phyloP scores from a whole-genome alignment of 2,329 filamentous ascomycete species.

The Pseudogymnoascus sp. region DNA sequence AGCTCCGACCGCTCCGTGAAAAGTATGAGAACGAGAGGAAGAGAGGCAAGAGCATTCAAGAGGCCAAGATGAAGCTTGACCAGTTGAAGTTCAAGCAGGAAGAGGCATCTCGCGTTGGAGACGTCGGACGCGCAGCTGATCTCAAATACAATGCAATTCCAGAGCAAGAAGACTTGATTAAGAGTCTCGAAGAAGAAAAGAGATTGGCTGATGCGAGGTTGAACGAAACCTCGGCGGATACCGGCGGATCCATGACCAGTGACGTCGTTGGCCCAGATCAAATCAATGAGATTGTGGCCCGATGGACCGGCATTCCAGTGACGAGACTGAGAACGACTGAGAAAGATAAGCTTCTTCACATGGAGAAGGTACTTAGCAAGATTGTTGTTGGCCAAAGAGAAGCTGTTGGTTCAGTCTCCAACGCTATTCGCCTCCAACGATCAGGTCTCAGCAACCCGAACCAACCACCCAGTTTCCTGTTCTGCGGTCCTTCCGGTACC shows the following conservation, averaged over 20 bases:
- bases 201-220: constrained; percentile 64
- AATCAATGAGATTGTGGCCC: constrained; percentile 96
- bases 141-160: constrained; percentile 96
- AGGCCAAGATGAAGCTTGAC: constrained; percentile 91
- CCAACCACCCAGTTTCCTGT: constrained; percentile 94
- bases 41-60: constrained; percentile 83
- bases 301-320: constrained; percentile 97
- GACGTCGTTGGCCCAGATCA: constrained; percentile 94
- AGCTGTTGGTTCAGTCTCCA: constrained; percentile 85
- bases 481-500: constrained; percentile 96
- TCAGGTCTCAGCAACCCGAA: constrained; percentile 94
- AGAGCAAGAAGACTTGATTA: constrained; percentile 75
- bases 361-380: constrained; percentile 80
- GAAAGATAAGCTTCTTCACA: constrained; percentile 96
- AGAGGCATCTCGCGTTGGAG: constrained; percentile 79
- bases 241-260: constrained; percentile 67
- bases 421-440: constrained; percentile 89
- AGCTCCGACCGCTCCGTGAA: constrained; percentile 80
- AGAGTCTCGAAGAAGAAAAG: constrained; percentile 72
- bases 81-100: constrained; percentile 84
- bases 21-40: constrained; percentile 93
- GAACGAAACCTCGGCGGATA: constrained; percentile 46
- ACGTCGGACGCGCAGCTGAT: constrained; percentile 82
- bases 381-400: constrained; percentile 91
- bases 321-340: constrained; percentile 89